Conservation (phyloP, 805 yeast genomes). For the Priceomyces haplophilus region DNA sequence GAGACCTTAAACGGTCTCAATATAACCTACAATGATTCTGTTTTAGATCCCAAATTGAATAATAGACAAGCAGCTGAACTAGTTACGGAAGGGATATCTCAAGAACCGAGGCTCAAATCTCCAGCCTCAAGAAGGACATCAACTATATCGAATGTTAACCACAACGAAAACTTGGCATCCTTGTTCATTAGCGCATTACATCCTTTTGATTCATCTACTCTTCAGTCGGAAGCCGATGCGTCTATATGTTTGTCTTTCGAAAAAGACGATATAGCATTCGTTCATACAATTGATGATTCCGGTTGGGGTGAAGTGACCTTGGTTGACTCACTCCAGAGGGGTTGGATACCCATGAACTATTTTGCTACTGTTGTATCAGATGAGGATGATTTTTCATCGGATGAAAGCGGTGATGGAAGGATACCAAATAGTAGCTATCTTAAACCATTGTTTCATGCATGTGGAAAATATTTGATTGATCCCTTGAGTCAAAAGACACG, state of each 20-base stretch:
- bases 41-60: neutral
- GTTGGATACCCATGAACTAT: conserved; percentile 87
- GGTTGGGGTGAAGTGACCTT: conserved; percentile 89
- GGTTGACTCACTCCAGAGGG: conserved; percentile 58
- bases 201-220: conserved; percentile 53
- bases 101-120: neutral
- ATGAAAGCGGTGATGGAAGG: conserved; percentile 31
- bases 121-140: neutral
- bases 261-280: conserved; percentile 69
- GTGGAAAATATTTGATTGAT: conserved; percentile 63
- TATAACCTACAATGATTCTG: conserved; percentile 17
- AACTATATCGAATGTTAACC: conserved; percentile 8
- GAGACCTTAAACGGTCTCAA: conserved; percentile 20
- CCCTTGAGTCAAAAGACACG: conserved; percentile 51
- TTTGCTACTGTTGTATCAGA: conserved; percentile 48
- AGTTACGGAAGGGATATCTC: neutral
- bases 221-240: conserved; percentile 64
- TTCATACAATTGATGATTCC: conserved; percentile 72
- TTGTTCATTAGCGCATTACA: conserved; percentile 58
- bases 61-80: neutral
- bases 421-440: conserved; percentile 48
- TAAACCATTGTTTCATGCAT: conserved; percentile 53
- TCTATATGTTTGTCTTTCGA: conserved; percentile 72
- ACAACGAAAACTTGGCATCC: conserved; percentile 47
- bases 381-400: conserved; percentile 18